Base-by-base conservation (phyloP, 2,329 filamentous ascomycete species). In the Xylaria arbuscula region DNA sequence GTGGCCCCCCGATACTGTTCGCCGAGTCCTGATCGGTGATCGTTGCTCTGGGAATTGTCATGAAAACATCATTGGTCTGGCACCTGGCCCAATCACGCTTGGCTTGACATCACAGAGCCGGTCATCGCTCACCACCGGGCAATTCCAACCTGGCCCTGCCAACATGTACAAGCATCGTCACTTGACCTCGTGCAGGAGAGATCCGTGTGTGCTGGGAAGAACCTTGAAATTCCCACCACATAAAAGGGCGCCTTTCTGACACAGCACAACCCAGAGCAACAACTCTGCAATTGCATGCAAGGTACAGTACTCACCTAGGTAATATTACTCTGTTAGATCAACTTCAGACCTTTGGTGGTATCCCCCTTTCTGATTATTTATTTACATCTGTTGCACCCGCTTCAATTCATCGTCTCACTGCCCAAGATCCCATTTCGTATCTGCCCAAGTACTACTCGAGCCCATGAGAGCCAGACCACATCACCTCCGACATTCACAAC, bases 61-160 rank as follows among this genome's bases (percentile, higher is more conserved):
- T 68, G 42, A 54, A 69, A 64, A 62, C 67, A 68, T 70, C 64
- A 70, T 66, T 54, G 62, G 62, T 40, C 22, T 58, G 40, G 28
- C 36, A 40, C 10, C 42, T 55, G 58, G 68, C 60, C 67, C 70
- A 68, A 70, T 67, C 64, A 72, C 56, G 34, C 62, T 64, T 48
- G 51, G 48, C 62, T 66, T 70, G 62, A 66, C 70, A 72, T 70
- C 65, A 62, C 62, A 53, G 60, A 70, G 62, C 69, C 67, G 67
- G 70, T 70, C 54, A 54, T 65, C 68, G 62, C 62, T 70, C 66
- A 56, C 60, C 36, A 45, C 32, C 45, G 48, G 56, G 40, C 47
- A 63, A 56, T 58, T 42, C 54, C 3, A 42, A 63, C 15, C 50
- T 55, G 57, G 38, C 45, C 57, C 57, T 50, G 38, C 55, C 59